Conservation (phyloP, 2,329 filamentous ascomycete species). For the Exophiala oligosperma region DNA sequence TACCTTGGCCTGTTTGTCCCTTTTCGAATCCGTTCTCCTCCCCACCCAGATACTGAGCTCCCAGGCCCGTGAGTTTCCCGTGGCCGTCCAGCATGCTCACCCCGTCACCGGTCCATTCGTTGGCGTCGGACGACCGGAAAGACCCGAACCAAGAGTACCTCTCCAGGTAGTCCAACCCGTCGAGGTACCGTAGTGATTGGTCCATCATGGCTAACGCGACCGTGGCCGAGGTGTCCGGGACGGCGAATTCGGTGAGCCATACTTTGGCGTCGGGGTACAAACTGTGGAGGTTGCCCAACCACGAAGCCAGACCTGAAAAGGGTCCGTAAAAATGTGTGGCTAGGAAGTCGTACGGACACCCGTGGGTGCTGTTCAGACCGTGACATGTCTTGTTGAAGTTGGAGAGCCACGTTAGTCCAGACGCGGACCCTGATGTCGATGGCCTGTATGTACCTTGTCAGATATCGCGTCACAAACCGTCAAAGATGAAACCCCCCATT, state of each 20-base stretch:
- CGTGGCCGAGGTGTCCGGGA: slow-evolving; percentile 52
- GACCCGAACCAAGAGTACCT: slow-evolving; percentile 75
- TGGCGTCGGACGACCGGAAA: slow-evolving; percentile 68
- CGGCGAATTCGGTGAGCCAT: slow-evolving; percentile 79
- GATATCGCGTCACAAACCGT: too few relatives aligned
- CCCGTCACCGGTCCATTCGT: slow-evolving; percentile 70
- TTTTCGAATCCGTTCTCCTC: slow-evolving; percentile 63
- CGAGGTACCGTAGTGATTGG: slow-evolving; percentile 64
- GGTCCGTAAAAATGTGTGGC: slow-evolving; percentile 52
- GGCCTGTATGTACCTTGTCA: slow-evolving; percentile 56
- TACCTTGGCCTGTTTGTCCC: slow-evolving; percentile 29
- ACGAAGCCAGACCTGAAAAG: slow-evolving; percentile 37
- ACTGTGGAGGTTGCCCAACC: slow-evolving; percentile 35
- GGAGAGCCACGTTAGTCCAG: slow-evolving; percentile 66
- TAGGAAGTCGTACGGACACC: slow-evolving; percentile 52
- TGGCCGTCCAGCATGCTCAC: slow-evolving; percentile 62
- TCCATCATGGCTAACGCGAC: slow-evolving; percentile 69
- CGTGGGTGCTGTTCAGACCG: slow-evolving; percentile 52
- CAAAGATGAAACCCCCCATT: too few relatives aligned
- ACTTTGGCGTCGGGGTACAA: slow-evolving; percentile 57
- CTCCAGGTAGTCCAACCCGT: slow-evolving; percentile 53
- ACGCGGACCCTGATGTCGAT: slow-evolving; percentile 62
- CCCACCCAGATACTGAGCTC: slow-evolving; percentile 72
- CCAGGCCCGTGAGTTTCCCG: slow-evolving; percentile 72
- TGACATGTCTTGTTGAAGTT: slow-evolving; percentile 49